Percentiles rank a stretch among this genome's conserved stretches.
phyloP scores from a whole-genome alignment of 2,329 filamentous ascomycete species.

The Penicillium sp. region DNA sequence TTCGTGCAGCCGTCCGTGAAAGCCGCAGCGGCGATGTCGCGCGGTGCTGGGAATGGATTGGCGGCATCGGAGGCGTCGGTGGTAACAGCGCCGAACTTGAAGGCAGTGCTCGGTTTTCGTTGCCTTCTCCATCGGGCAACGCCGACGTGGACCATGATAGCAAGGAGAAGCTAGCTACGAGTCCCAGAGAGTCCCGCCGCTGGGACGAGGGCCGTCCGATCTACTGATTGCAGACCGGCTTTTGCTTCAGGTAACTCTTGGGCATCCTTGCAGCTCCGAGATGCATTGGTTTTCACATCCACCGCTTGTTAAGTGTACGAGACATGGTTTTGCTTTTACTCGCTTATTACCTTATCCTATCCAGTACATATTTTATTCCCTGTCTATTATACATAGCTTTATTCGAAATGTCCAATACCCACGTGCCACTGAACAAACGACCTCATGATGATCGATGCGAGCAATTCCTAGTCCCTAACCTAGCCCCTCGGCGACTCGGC shows the following conservation, averaged over 20 bases:
- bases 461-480: background rate
- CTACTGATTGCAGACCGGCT: conserved; percentile 27
- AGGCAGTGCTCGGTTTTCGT: conserved; percentile 22
- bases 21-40: conserved; percentile 53
- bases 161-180: conserved; percentile 19
- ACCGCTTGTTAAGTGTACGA: conserved; percentile 5
- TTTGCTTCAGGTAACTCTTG: background rate
- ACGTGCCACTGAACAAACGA: background rate
- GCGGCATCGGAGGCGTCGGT: conserved; percentile 53
- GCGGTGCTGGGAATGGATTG: conserved; percentile 65
- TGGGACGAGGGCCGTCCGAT: conserved; percentile 44
- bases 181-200: conserved; percentile 27
- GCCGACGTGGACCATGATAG: conserved; percentile 9
- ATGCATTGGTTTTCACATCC: conserved; percentile 10
- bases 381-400: conserved; percentile 8
- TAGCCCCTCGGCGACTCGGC: too few relatives aligned
- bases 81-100: conserved; percentile 42
- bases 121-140: conserved; percentile 25
- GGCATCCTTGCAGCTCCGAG: conserved; percentile 11
- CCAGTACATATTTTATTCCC: conserved; percentile 18
- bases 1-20: conserved; percentile 69
- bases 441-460: background rate
- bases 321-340: conserved; percentile 5
- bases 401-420: conserved; percentile 15
- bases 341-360: conserved; percentile 1